These are phyloP conservation scores for Hypoxylon crocopeplum DNA, from an alignment of 495 filamentous ascomycete genomes.

Conservation along the genomic window DNA sequence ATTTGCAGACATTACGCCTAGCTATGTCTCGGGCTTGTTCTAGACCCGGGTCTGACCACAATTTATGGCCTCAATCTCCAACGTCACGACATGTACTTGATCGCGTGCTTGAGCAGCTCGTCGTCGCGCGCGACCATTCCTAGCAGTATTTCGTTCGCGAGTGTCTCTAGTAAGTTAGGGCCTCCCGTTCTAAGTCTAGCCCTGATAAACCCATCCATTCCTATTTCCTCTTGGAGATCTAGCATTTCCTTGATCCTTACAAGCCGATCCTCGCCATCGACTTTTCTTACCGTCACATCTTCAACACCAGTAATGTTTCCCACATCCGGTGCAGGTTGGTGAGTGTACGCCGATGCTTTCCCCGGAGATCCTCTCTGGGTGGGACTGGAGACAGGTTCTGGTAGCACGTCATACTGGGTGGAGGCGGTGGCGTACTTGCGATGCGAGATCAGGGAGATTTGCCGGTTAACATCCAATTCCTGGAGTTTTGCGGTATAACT, in stretches of 20 bases:
- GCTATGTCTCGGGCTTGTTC: too few species aligned
- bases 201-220: slow-evolving; percentile 30
- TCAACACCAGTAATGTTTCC: neutral
- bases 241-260: slow-evolving; percentile 19
- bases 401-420: neutral
- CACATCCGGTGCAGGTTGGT: neutral
- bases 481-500: neutral
- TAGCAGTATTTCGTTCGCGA: slow-evolving; percentile 31
- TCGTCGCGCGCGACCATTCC: slow-evolving; percentile 19
- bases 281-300: neutral
- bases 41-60: too few species aligned
- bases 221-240: slow-evolving; percentile 9
- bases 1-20: too few species aligned
- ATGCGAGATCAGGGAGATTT: neutral
- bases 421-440: slow-evolving; percentile 3
- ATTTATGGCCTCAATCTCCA: too few species aligned
- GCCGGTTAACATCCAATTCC: neutral
- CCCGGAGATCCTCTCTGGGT: too few species aligned
- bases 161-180: slow-evolving; percentile 7
- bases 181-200: slow-evolving; percentile 19
- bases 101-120: slow-evolving; percentile 15
- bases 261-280: neutral
- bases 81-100: too few species aligned
- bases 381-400: too few species aligned
- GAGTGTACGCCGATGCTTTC: neutral